Base-by-base conservation (phyloP, 257 asterid genomes). In the Penstemon barbatus region DNA sequence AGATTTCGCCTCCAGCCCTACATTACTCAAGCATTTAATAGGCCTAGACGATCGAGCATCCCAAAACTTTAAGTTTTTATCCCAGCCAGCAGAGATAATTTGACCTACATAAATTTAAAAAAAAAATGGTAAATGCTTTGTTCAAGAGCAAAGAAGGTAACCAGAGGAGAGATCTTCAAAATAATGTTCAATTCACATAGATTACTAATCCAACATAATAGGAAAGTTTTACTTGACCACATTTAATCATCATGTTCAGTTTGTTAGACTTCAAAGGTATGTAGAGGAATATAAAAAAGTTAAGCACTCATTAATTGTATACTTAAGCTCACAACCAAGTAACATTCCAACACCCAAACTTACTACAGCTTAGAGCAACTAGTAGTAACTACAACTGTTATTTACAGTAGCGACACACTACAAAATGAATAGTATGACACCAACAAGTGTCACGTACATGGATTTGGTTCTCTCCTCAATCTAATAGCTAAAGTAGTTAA, bases 41-140 rank as follows among this genome's bases (percentile, higher is more conserved):
- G 88, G 68, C 66, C 60, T 65, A 42, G 74, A 53, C 57, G 84
- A 71, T 42, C 95, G 89, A 38, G 84, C 75, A 84, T 94, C 99
- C 97, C 97, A 94, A 63, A 89, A 80, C 74, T 72, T 85, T 11
- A 94, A 77, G 75, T 81, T 94, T 68, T 69, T 85, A 76, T 91
- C 99, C 96, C 92, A 91, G 60, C 96, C 87, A 73, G 87, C 86
- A 8, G 83, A 77, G 74, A 89, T 67, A 56, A 83, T 46, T 69
- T 89, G 91, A 79, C 87, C 99, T 94, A 68, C 68, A 75, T 8
- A 51, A 53, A 71, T 5, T 4, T 8, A 63, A 61, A 56, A 36
- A 58, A 50, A 25, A 39, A 44, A 5, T 61, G 18, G 15, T 44
- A 43, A 18, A 65, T 2, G 4, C 40, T 46, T 18, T 12, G 49